Evolutionary conservation across 1,284 basidiomycete species (phyloP).

Genomic region (Ceratobasidium sp.): DNA sequence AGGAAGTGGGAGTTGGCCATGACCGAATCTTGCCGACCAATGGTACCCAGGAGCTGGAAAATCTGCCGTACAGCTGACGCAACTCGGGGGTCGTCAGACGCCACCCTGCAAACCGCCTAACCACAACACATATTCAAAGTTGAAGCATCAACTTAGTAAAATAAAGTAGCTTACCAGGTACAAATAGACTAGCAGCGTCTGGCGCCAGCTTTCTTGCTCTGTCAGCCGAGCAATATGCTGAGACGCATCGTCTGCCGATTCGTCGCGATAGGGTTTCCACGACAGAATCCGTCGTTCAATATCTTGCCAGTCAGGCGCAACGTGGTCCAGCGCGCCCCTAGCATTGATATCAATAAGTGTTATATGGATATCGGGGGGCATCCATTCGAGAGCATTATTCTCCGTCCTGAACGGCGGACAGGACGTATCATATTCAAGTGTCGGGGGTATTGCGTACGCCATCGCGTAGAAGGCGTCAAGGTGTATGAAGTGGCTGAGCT

Average conservation of each 20-base stretch:
- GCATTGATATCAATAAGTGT: not conserved
- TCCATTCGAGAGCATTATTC: conserved; percentile 3
- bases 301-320: not conserved
- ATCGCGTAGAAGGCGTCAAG: conserved; percentile 21
- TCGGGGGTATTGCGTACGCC: conserved; percentile 14
- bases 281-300: not conserved
- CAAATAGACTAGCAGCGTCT: conserved; percentile 3
- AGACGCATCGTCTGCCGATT: not conserved
- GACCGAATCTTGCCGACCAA: not conserved
- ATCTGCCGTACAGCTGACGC: conserved; percentile 1
- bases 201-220: conserved; percentile 18
- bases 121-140: too few species aligned
- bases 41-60: not conserved
- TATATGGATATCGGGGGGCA: conserved; percentile 2
- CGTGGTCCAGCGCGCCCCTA: not conserved
- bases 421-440: conserved; percentile 16
- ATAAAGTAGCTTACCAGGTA: conserved; percentile 15
- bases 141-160: too few species aligned
- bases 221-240: conserved; percentile 8
- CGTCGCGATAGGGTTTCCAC: not conserved
- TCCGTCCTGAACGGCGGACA: not conserved
- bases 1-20: not conserved
- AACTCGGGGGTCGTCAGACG: conserved; percentile 3
- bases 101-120: too few species aligned
- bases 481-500: conserved; percentile 6